These are phyloP conservation scores for Pseudomonodictys pantanalensis DNA, from an alignment of 495 filamentous ascomycete genomes.

Conservation along the genomic window DNA sequence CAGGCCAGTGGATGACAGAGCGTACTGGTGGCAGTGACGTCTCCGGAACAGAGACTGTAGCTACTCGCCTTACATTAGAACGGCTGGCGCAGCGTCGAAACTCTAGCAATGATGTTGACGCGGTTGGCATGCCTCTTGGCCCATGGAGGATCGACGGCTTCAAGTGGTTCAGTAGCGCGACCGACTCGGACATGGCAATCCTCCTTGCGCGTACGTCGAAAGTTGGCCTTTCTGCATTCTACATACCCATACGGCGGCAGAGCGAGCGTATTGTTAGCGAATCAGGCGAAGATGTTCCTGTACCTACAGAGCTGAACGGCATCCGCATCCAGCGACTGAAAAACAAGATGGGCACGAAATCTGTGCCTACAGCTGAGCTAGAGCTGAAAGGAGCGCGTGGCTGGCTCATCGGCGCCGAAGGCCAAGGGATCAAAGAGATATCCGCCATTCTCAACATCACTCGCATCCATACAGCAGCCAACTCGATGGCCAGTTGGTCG, in stretches of 20 bases:
- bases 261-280: constrained; percentile 32
- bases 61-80: constrained; percentile 37
- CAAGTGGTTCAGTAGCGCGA: constrained; percentile 76
- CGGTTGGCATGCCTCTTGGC: constrained; percentile 51
- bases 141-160: constrained; percentile 65
- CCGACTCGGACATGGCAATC: constrained; percentile 66
- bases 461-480: constrained; percentile 60
- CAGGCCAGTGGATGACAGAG: constrained; percentile 86
- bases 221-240: constrained; percentile 60
- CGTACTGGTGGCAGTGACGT: constrained; percentile 73
- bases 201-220: constrained; percentile 62
- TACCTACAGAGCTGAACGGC: constrained; percentile 58
- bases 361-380: constrained; percentile 68
- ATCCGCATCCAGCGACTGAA: constrained; percentile 67
- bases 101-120: constrained; percentile 20
- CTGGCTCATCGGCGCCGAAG: constrained; percentile 61
- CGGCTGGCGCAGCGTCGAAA: constrained; percentile 2
- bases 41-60: constrained; percentile 66
- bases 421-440: constrained; percentile 64
- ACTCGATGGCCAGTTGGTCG: constrained; percentile 56
- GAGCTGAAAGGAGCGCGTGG: constrained; percentile 60
- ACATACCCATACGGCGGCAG: constrained; percentile 59
- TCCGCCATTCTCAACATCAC: constrained; percentile 67
- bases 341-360: constrained; percentile 66
- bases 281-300: not conserved